A percentile compares a stretch with the other conserved stretches of the same genome.
These are phyloP conservation scores for Arthrinium puccinioides DNA, from an alignment of 2,329 filamentous ascomycete species.

Conservation along the genomic window DNA sequence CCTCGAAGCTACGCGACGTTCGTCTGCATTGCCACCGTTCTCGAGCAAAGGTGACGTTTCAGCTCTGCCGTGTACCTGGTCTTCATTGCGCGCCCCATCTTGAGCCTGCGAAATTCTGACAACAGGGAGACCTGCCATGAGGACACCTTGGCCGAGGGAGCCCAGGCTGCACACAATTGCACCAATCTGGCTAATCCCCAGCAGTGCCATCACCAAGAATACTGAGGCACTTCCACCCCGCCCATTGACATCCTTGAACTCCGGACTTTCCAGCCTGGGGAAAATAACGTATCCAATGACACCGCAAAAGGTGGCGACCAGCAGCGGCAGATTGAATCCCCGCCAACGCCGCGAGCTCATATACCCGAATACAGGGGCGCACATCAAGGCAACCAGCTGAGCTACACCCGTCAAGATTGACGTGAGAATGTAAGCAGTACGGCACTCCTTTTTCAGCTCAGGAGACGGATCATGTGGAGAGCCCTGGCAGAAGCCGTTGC, in stretches of 20 bases:
- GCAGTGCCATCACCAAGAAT: conserved; percentile 69
- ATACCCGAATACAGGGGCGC: conserved; percentile 82
- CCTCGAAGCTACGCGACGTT: conserved; percentile 29
- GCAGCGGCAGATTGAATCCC: conserved; percentile 64
- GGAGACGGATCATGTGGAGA: conserved; percentile 55
- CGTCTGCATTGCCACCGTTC: conserved; percentile 9
- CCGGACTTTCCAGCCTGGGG: conserved; percentile 68
- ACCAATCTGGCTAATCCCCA: conserved; percentile 92
- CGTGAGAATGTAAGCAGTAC: conserved; percentile 79
- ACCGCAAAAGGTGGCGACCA: conserved; percentile 65
- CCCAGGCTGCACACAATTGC: conserved; percentile 95
- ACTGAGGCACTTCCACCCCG: conserved; percentile 61
- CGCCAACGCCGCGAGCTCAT: conserved; percentile 58
- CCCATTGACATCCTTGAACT: conserved; percentile 57
- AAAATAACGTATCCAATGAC: conserved; percentile 73
- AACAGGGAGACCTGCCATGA: conserved; percentile 39
- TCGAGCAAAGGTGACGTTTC: conserved; percentile 35
- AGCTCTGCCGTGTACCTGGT: conserved; percentile 13
- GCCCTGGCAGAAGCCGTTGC: conserved; percentile 69
- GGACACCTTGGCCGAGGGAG: conserved; percentile 72
- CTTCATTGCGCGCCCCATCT: conserved; percentile 18
- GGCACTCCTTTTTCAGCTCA: conserved; percentile 79
- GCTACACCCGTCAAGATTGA: conserved; percentile 83
- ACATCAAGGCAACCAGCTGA: conserved; percentile 77
- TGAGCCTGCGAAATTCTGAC: conserved; percentile 2